Evolutionary conservation across 2,329 filamentous ascomycete genomes (phyloP).

Genomic region (Beauveria australis): DNA sequence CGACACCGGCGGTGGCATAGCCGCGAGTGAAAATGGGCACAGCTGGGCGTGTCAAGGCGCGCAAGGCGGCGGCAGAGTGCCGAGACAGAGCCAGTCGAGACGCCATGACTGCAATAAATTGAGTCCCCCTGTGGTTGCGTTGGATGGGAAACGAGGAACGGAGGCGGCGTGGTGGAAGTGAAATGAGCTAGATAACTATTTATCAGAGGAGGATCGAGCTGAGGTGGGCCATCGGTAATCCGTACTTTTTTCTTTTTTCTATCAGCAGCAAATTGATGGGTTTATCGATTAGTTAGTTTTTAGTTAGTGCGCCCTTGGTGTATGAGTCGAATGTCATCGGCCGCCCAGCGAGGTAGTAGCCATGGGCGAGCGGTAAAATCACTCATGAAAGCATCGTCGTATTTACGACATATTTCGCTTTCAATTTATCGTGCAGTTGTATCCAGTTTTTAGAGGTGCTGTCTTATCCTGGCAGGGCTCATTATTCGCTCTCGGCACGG

Average conservation of each 20-base stretch:
- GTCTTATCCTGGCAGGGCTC: not conserved
- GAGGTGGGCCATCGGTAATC: not conserved
- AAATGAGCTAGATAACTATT: constrained; percentile 1
- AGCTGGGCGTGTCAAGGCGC: not conserved
- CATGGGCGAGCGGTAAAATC: not conserved
- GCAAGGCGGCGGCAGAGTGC: not conserved
- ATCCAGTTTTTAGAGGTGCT: not conserved
- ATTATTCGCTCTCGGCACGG: not conserved
- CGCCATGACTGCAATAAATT: not conserved
- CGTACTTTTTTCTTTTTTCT: not conserved
- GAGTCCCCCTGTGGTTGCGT: not conserved
- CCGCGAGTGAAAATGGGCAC: not conserved
- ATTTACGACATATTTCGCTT: not conserved
- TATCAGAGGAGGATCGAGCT: not conserved
- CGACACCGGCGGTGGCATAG: constrained; percentile 9
- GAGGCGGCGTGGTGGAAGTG: not conserved
- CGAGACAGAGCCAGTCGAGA: constrained; percentile 3
- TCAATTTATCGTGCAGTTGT: not conserved
- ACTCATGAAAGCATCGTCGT: not conserved
- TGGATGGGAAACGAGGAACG: not conserved
- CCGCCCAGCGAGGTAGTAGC: not conserved
- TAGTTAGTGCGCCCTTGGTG: not conserved
- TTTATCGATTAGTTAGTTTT: constrained; percentile 3
- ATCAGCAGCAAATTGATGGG: not conserved
- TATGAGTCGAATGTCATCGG: not conserved